Percentiles rank a stretch among this genome's conserved stretches.
These are phyloP conservation scores for Tricholoma sp. DNA, from an alignment of 768 basidiomycete genomes.

Conservation along the genomic window DNA sequence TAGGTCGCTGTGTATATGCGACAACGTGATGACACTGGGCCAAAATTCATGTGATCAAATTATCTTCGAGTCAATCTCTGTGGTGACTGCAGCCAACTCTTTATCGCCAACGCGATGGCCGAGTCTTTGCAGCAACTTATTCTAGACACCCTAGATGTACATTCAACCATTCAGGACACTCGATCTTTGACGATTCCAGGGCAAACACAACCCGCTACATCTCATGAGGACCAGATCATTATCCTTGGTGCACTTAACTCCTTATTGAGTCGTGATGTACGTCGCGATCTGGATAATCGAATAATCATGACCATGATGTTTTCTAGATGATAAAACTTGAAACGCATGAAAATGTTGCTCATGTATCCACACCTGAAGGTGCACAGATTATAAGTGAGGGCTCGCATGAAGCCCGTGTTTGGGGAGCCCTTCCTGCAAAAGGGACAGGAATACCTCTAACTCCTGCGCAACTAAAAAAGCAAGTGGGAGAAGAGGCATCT, in stretches of 20 bases:
- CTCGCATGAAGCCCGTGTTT: conserved; percentile 94
- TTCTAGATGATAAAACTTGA: conserved; percentile 79
- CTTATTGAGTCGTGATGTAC: conserved; percentile 77
- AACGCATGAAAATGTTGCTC: conserved; percentile 68
- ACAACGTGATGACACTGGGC: not conserved
- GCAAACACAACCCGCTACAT: conserved; percentile 46
- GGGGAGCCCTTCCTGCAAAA: conserved; percentile 72
- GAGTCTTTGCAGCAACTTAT: conserved; percentile 78
- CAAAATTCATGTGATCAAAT: conserved; percentile 9
- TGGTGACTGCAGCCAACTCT: not conserved
- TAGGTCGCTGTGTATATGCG: not conserved
- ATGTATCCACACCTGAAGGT: conserved; percentile 82
- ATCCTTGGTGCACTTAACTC: conserved; percentile 93
- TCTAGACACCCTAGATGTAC: conserved; percentile 62
- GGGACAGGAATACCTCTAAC: conserved; percentile 67
- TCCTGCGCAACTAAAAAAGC: conserved; percentile 62
- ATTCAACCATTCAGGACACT: conserved; percentile 60
- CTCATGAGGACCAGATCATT: conserved; percentile 75
- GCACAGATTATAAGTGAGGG: conserved; percentile 70
- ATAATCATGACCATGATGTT: conserved; percentile 9
- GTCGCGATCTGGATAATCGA: conserved; percentile 18
- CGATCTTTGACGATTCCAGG: conserved; percentile 65
- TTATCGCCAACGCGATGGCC: conserved; percentile 42
- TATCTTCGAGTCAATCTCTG: conserved; percentile 9
- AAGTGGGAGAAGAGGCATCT: conserved; percentile 81